These are phyloP conservation scores for Coemansia aciculifera DNA, from an alignment of 192 early-diverging fungal genomes.

Conservation along the genomic window DNA sequence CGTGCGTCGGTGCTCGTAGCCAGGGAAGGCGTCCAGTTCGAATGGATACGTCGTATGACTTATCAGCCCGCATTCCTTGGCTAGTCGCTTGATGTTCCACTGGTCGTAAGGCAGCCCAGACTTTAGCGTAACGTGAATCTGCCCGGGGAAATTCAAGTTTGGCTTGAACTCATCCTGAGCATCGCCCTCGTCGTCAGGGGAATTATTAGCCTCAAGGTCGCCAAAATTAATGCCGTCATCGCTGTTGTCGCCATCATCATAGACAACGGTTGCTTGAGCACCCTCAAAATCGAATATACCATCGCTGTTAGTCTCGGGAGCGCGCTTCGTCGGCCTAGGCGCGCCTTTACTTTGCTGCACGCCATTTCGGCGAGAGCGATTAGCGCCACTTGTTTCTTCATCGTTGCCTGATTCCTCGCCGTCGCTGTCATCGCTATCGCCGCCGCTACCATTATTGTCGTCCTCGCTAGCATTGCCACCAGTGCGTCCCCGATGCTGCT, in stretches of 20 bases:
- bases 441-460: background rate
- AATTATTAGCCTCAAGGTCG: background rate
- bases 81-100: conserved; percentile 83
- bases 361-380: background rate
- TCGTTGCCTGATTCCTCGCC: background rate
- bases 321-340: conserved; percentile 8
- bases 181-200: conserved; percentile 13
- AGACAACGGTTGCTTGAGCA: conserved; percentile 28
- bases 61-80: conserved; percentile 65
- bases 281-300: conserved; percentile 43
- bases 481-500: background rate
- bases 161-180: conserved; percentile 3
- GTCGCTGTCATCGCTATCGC: conserved; percentile 13
- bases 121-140: conserved; percentile 87
- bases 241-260: conserved; percentile 9
- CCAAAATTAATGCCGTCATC: conserved; percentile 7
- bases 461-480: conserved; percentile 4
- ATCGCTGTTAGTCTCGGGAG: background rate
- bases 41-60: conserved; percentile 65
- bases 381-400: background rate
- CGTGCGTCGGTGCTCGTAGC: conserved; percentile 91
- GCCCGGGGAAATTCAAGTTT: conserved; percentile 36
- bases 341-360: background rate
- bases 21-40: conserved; percentile 66
- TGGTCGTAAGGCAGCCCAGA: conserved; percentile 80